Evolutionary conservation across 2,329 filamentous ascomycete genomes (phyloP).

Genomic region (Annulohypoxylon truncatum): DNA sequence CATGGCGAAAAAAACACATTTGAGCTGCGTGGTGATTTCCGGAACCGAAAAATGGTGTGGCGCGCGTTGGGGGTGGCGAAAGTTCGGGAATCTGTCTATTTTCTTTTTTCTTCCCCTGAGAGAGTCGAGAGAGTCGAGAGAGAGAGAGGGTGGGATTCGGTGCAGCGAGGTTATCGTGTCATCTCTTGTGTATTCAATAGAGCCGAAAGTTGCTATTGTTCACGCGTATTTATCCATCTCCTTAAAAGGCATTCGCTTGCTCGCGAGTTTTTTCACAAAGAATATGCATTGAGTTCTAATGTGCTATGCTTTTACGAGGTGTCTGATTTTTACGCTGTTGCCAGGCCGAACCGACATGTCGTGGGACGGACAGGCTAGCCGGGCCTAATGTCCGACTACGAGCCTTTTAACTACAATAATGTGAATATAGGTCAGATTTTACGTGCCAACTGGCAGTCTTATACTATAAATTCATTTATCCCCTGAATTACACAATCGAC

Average conservation of each 20-base stretch:
- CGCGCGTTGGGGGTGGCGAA: slow-evolving; percentile 20
- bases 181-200: slow-evolving; percentile 41
- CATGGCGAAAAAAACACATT: slow-evolving; percentile 9
- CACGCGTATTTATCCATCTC: slow-evolving; percentile 23
- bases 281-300: neutral
- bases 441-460: too few species aligned
- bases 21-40: slow-evolving; percentile 3
- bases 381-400: neutral
- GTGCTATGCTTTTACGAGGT: neutral
- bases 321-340: neutral
- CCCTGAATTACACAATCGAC: too few species aligned
- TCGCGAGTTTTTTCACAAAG: slow-evolving; percentile 3
- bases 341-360: too few species aligned
- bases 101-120: neutral
- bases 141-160: neutral
- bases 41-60: slow-evolving; percentile 19
- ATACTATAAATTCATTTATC: too few species aligned
- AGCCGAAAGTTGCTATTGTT: slow-evolving; percentile 26
- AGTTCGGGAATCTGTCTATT: slow-evolving; percentile 23
- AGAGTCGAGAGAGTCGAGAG: neutral
- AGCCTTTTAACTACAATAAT: too few species aligned
- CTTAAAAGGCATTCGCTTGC: slow-evolving; percentile 18
- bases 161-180: slow-evolving; percentile 27
- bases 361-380: too few species aligned
- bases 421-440: too few species aligned